These are phyloP conservation scores for Saccharomycopsis sp. DNA, from an alignment of 805 yeast species.

Conservation along the genomic window DNA sequence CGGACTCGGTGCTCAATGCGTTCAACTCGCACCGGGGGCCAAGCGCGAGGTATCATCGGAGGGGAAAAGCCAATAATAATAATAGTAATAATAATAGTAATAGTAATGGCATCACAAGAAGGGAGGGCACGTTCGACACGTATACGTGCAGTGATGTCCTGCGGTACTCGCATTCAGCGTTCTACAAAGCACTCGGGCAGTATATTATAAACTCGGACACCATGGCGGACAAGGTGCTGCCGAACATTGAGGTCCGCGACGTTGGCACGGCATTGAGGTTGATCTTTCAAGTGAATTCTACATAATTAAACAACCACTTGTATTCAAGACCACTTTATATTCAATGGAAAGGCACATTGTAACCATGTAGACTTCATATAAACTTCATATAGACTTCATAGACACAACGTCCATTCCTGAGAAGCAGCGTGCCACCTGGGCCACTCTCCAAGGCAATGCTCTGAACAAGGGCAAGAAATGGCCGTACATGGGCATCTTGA, in stretches of 20 bases:
- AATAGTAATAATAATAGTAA: not conserved
- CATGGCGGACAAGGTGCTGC: conserved; percentile 1
- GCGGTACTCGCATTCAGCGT: not conserved
- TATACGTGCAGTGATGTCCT: not conserved
- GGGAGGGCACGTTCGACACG: not conserved
- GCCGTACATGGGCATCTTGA: conserved; percentile 70
- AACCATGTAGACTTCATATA: too few relatives aligned
- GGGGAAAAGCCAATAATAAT: not conserved
- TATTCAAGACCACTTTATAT: too few relatives aligned
- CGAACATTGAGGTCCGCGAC: conserved; percentile 1
- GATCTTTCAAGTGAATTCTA: too few relatives aligned
- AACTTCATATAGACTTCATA: too few relatives aligned
- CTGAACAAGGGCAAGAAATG: conserved; percentile 64
- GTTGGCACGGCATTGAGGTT: too few relatives aligned
- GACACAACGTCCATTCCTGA: conserved; percentile 44
- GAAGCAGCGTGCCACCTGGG: conserved; percentile 32
- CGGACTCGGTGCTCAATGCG: not conserved
- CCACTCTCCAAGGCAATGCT: conserved; percentile 60
- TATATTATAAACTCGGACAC: not conserved
- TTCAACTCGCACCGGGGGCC: not conserved
- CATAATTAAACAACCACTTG: too few relatives aligned
- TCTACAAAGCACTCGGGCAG: not conserved
- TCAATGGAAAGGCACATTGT: too few relatives aligned
- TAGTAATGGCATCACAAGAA: not conserved
- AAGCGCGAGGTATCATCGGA: too few relatives aligned